Evolutionary conservation across 164 flowering plant species (phyloP).

Genomic region (Chloranthus sessilifolius): DNA sequence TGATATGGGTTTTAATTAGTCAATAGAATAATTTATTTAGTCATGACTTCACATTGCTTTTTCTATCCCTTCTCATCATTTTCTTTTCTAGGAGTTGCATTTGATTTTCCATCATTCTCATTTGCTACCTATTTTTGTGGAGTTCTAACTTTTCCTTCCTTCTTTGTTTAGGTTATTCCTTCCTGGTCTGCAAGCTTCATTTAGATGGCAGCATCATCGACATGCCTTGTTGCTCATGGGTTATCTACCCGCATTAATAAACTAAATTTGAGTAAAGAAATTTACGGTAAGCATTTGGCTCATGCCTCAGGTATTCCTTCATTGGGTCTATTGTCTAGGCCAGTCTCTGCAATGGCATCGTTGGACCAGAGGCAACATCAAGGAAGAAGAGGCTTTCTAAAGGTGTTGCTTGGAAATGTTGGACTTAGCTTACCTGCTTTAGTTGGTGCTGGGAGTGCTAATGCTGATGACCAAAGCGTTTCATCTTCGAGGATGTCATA

Average conservation of each 20-base stretch:
- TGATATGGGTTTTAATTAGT: too few relatives aligned
- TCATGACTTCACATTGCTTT: too few relatives aligned
- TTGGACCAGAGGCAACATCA: constrained; percentile 41
- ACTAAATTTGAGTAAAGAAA: constrained; percentile 33
- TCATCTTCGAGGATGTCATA: constrained; percentile 95
- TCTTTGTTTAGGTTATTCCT: background rate
- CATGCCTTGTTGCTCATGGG: constrained; percentile 60
- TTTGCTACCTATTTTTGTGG: background rate
- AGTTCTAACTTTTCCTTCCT: constrained; percentile 4
- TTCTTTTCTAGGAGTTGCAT: too few relatives aligned
- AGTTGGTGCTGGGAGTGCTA: constrained; percentile 51
- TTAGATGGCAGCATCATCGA: constrained; percentile 72
- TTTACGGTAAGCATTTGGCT: constrained; percentile 34
- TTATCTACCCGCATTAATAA: constrained; percentile 38
- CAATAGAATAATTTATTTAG: too few relatives aligned
- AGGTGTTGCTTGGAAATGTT: constrained; percentile 67
- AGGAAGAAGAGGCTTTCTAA: constrained; percentile 75
- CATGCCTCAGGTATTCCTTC: constrained; percentile 35
- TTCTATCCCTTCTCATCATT: too few relatives aligned
- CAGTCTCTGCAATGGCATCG: constrained; percentile 46
- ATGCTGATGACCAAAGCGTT: constrained; percentile 93
- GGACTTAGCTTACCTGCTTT: constrained; percentile 60
- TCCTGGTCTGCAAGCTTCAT: background rate
- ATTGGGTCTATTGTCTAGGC: constrained; percentile 30
- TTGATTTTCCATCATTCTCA: too few relatives aligned